Evolutionary conservation across 1,284 basidiomycete genomes (phyloP), one percentile per base, ranked within the genome.

Genomic region (Blastosporella zonata): DNA sequence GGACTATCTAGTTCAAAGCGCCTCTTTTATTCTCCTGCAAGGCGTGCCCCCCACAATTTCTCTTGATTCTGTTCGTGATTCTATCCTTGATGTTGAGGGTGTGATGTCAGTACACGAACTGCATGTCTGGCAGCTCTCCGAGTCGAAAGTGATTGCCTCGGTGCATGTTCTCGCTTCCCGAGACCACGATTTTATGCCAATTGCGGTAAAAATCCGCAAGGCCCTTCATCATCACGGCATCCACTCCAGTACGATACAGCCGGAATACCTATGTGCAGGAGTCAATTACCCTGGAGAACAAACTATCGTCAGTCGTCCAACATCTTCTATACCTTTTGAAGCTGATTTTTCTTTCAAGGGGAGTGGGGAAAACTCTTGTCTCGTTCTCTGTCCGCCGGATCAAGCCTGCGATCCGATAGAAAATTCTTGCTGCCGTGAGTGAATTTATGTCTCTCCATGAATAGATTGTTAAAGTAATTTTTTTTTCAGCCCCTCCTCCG

Each of bases 21-120:
- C 96, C 3, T 94, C 94, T 9, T 95, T 93, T 70, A 98, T 99
- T 63, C 75, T 99, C n/a, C 75, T 99, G 6, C 97, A 99, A 69
- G 96, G 91, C 36, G 96, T 98, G 1, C 97, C 97, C 0, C 75
- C 87, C 0, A 87, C 87, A 8, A 81, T 99, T 13, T 93, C 93
- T 3, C 78, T 99, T 28, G 93, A 96, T 20, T 82, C 85, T 50
- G 90, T 99, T 13, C 84, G 90, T 43, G 69, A 77, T 12, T 83
- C 88, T 4, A 94, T 99, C 55, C 73, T 89, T 21, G 70, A 72
- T 5, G 88, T 97, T 13, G 78, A 87, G 2, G 96, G 97, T 37
- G 96, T 99, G 18, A 74, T 92, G 50, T 93, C 92, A 21, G 77
- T 99, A 25, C 97, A 99, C 65, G 94, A 95, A 62, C 77, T 99